Evolutionary conservation across 805 yeast species (phyloP), one percentile per base, ranked within the genome.

Genomic region (Kluyveromyces starmeri): DNA sequence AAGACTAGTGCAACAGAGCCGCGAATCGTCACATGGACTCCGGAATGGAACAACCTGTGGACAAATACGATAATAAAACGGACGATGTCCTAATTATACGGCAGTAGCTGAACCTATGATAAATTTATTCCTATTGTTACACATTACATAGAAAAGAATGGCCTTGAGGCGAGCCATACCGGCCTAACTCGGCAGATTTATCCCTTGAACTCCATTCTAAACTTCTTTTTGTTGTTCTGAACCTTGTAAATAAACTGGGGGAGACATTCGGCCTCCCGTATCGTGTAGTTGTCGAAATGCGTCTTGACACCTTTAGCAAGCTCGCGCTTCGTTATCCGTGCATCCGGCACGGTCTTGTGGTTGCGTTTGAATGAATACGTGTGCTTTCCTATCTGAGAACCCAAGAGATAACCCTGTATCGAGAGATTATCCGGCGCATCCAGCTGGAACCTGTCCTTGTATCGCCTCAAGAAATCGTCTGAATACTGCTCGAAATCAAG

Each of bases 181-280:
- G n/a, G n/a, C n/a, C n/a, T n/a, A n/a, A n/a, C n/a, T n/a, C n/a
- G n/a, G n/a, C n/a, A n/a, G n/a, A n/a, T 10, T 23, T 32, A 43
- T 20, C 45, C 48, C 20, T 32, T 45, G 41, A 64, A 63, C 34
- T 58, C 62, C 58, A 65, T 48, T 38, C 53, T 61, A 47, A 64
- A 65, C 20, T 59, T 67, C 50, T 59, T 61, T 40, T 67, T 68
- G 47, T 83, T 83, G 50, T 84, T 79, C 50, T 75, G 76, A 35
- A 84, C 86, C 48, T 83, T 78, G 61, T 89, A 92, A 36, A 92
- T 66, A 53, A 89, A 92, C 48, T 83, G 86, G 23, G 95, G 84
- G 25, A 89, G 76, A 20, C 82, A 75, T 47, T 89, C 97, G 38
- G 79, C 75, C 51, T 89, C 98, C 46, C 83, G 76, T 3, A 76